These are phyloP conservation scores for Triticum aestivum DNA, from an alignment of 176 grass and related monocot genomes.

Conservation along the genomic window IWGSC_CS_RefSeq_v2.1 NC_057799.1:621763508-621764007, in stretches of 20 bases:
- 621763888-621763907: not conserved
- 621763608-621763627: slow-evolving; percentile 4
- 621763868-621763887: not conserved
- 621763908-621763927: not conserved
- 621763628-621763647: slow-evolving; percentile 81
- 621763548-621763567: too few relatives aligned
- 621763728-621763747: slow-evolving; percentile 61
- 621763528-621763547: too few relatives aligned
- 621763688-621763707: slow-evolving; percentile 84
- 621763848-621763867: slow-evolving; percentile 69
- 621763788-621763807: slow-evolving; percentile 99
- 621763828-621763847: slow-evolving; percentile 89
- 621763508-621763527: too few relatives aligned
- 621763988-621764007: not conserved
- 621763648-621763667: slow-evolving; percentile 92
- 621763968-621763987: not conserved
- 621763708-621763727: slow-evolving; percentile 78
- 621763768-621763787: slow-evolving; percentile 78
- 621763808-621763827: slow-evolving; percentile 91
- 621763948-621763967: not conserved
- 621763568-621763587: not conserved
- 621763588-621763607: not conserved
- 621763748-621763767: slow-evolving; percentile 67
- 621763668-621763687: slow-evolving; percentile 78
- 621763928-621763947: not conserved